A percentile compares a stretch with the other conserved stretches of the same genome.
Conservation (phyloP, 2,329 filamentous ascomycete species). For the Claviceps spartinae region DNA sequence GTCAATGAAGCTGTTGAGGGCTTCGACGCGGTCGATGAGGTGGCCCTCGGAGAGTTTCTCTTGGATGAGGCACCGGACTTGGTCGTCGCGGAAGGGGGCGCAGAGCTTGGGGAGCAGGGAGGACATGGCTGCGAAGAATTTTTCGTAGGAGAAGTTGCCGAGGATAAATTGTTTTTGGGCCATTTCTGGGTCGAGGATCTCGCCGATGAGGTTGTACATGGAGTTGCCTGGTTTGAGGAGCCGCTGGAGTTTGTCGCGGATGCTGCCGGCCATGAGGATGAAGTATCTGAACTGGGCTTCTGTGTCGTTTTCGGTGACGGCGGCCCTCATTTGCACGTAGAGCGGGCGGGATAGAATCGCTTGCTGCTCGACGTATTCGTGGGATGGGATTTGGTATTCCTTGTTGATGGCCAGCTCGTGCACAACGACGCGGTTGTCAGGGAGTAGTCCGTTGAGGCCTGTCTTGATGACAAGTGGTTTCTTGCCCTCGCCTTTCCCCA, state of each 20-base stretch:
- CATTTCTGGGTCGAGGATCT: constrained; percentile 60
- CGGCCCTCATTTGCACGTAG: constrained; percentile 46
- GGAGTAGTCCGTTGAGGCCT: constrained; percentile 42
- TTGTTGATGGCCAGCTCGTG: constrained; percentile 72
- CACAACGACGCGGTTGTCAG: constrained; percentile 60
- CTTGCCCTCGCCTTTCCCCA: constrained; percentile 19
- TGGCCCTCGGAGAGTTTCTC: constrained; percentile 46
- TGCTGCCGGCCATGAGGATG: constrained; percentile 54
- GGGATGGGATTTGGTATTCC: constrained; percentile 57
- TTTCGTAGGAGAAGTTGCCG: constrained; percentile 67
- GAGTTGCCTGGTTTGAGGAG: constrained; percentile 57
- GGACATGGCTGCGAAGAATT: constrained; percentile 66
- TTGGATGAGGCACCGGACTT: constrained; percentile 55
- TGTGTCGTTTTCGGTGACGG: constrained; percentile 50
- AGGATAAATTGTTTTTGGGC: constrained; percentile 54
- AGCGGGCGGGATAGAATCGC: constrained; percentile 33
- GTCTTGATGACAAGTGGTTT: constrained; percentile 21
- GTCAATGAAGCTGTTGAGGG: constrained; percentile 62
- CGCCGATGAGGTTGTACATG: constrained; percentile 61
- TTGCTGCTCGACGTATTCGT: constrained; percentile 45
- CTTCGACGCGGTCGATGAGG: constrained; percentile 64
- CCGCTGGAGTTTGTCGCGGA: constrained; percentile 58
- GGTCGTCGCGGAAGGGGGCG: constrained; percentile 65
- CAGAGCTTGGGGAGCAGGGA: constrained; percentile 66
- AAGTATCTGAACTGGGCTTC: constrained; percentile 56